Evolutionary conservation across 192 early-diverging fungal species (phyloP).

Genomic region (Coemansia aciculifera): DNA sequence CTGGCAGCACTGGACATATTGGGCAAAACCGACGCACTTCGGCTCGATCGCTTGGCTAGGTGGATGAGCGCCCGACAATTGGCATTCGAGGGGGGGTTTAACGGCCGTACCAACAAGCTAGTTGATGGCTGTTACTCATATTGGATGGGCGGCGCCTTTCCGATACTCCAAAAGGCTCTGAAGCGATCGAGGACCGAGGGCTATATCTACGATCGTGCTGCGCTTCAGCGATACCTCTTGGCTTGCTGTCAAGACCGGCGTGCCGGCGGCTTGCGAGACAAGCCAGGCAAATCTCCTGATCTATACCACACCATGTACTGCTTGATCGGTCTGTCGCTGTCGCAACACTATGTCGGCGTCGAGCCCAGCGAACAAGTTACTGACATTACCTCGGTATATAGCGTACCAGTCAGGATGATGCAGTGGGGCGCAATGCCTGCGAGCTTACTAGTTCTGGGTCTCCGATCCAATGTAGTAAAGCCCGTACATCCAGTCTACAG

Average conservation of each 20-base stretch:
- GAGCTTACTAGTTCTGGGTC: constrained; percentile 21
- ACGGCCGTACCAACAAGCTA: constrained; percentile 94
- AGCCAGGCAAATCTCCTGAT: constrained; percentile 87
- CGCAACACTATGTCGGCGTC: constrained; percentile 72
- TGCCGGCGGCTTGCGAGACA: constrained; percentile 85
- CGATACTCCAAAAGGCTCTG: constrained; percentile 63
- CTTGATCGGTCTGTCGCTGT: constrained; percentile 79
- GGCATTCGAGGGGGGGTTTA: constrained; percentile 92
- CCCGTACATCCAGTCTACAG: constrained; percentile 50
- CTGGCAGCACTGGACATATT: constrained; percentile 84
- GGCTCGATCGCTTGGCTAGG: constrained; percentile 60
- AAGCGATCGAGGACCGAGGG: constrained; percentile 47
- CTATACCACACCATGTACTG: constrained; percentile 96
- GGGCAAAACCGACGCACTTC: constrained; percentile 62
- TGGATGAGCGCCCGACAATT: constrained; percentile 85
- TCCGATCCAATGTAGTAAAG: constrained; percentile 25
- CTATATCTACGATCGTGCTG: constrained; percentile 54
- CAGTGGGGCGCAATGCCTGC: constrained; percentile 37
- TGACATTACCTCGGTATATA: constrained; percentile 33
- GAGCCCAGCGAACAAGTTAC: constrained; percentile 18
- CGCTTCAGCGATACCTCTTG: constrained; percentile 87
- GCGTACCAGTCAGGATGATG: constrained; percentile 49
- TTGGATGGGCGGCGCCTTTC: constrained; percentile 85
- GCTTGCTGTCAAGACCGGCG: constrained; percentile 72
- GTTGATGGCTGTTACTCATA: constrained; percentile 99